Evolutionary conservation across 768 basidiomycete species (phyloP), one percentile per base, ranked within the genome.

Genomic region (Lentinula aciculospora): DNA sequence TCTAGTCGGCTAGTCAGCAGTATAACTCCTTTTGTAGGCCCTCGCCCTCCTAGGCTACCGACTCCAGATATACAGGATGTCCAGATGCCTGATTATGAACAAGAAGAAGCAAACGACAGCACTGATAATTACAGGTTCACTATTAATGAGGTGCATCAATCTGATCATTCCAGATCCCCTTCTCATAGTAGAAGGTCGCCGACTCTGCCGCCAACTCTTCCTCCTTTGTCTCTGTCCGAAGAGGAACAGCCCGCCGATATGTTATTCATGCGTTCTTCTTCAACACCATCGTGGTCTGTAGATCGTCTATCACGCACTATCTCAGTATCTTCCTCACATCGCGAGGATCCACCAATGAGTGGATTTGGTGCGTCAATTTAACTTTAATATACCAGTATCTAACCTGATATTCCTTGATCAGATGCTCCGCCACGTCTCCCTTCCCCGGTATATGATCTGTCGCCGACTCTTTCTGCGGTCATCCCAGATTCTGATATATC

Each of bases 121-220:
- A 60, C 15, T 36, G 77, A 81, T 15, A 62, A 66, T 31, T 73
- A 78, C 36, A 74, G 78, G 21, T 62, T 72, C 15, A 76, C 81
- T 0, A 59, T 84, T 23, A 79, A 81, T 32, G 76, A 80, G 31
- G 82, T 82, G 61, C 78, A 75, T 67, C 73, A 75, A 28, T 83
- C 83, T 59, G 80, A 84, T 63, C 72, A 69, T 56, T 76, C 75
- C 12, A 15, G 55, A 28, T 25, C 27, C n/a, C 19, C 36, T 12
- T 48, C 47, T 28, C 47, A 31, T 19, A 44, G 42, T 21, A 44
- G 42, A 37, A 53, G 58, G 55, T 39, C 40, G 2, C 45, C 42
- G 3, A 55, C 58, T n/a, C 53, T 53, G n/a, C 58, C 58, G 31
- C 58, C 58, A 2, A 59, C 51, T n/a, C 37, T 59, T 2, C 58